A percentile compares a stretch with the other conserved stretches of the same genome.
phyloP scores from a whole-genome alignment of 129 eudicot species.

The Sambucus nigra region DNA sequence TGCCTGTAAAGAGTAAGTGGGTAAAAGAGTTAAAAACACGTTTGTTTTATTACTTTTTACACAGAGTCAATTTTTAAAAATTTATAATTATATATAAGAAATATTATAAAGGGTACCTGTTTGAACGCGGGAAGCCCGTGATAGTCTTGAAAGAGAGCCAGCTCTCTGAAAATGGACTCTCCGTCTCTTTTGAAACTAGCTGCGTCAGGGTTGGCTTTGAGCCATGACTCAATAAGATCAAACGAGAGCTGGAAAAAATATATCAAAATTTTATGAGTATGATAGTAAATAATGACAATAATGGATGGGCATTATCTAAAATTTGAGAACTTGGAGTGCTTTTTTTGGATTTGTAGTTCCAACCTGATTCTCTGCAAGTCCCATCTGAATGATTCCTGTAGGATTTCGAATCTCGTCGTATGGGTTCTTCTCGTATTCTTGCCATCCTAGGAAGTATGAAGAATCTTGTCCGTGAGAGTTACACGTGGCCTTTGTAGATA shows the following conservation, averaged over 20 bases:
- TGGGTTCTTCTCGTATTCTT: slow-evolving; percentile 93
- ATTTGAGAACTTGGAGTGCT: neutral
- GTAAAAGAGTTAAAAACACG: neutral
- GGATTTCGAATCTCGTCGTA: slow-evolving; percentile 48
- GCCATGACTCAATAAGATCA: slow-evolving; percentile 71
- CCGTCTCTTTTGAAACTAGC: slow-evolving; percentile 53
- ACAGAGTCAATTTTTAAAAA: neutral
- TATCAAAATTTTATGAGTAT: neutral
- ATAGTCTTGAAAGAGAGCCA: slow-evolving; percentile 92
- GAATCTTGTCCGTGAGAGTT: slow-evolving; percentile 89
- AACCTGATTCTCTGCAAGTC: slow-evolving; percentile 82
- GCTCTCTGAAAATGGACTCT: slow-evolving; percentile 57
- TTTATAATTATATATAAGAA: neutral
- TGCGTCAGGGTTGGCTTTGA: slow-evolving; percentile 58
- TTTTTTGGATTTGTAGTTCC: no score
- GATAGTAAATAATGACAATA: neutral
- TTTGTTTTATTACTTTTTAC: neutral
- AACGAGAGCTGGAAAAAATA: slow-evolving; percentile 45
- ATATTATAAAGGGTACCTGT: slow-evolving; percentile 30
- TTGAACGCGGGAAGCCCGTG: slow-evolving; percentile 92
- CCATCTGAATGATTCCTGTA: slow-evolving; percentile 83
- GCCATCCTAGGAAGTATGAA: slow-evolving; percentile 90
- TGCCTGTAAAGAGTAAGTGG: slow-evolving; percentile 38
- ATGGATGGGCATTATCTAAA: neutral
- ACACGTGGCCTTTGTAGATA: slow-evolving; percentile 54